Evolutionary conservation across 2,329 filamentous ascomycete genomes (phyloP).

Genomic region (Aspergillus versicolor): DNA sequence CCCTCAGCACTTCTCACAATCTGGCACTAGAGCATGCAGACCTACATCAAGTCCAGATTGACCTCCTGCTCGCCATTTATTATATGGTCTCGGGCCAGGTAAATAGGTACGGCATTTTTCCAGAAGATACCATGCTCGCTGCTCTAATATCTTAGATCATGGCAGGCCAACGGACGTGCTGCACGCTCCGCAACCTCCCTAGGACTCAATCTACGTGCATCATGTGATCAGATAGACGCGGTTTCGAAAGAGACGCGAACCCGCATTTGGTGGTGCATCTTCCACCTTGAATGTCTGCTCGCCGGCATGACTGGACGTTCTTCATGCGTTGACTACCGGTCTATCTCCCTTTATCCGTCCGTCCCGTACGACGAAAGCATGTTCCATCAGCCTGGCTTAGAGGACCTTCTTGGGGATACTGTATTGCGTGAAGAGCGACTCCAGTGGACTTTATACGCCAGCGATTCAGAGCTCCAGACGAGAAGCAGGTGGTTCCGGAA

Average conservation of each 20-base stretch:
- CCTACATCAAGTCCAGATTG: conserved; percentile 42
- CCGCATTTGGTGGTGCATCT: conserved; percentile 43
- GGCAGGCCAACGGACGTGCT: conserved; percentile 38
- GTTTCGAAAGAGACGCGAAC: conserved; percentile 41
- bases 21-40: conserved; percentile 36
- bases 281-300: conserved; percentile 38
- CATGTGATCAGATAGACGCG: conserved; percentile 32
- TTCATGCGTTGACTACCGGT: conserved; percentile 33
- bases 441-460: background rate
- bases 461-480: background rate
- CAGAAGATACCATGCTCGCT: background rate
- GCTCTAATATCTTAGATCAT: conserved; percentile 29
- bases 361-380: conserved; percentile 30
- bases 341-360: conserved; percentile 28
- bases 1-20: conserved; percentile 11
- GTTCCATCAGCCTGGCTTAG: conserved; percentile 22
- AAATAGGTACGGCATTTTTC: conserved; percentile 33
- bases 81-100: conserved; percentile 37
- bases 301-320: conserved; percentile 42
- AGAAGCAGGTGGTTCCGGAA: background rate
- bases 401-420: background rate
- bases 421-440: background rate
- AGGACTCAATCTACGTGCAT: conserved; percentile 41
- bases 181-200: conserved; percentile 39
- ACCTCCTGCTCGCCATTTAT: conserved; percentile 37